Conservation (phyloP, 2,329 filamentous ascomycete genomes). For the Cadophora gregata region DNA sequence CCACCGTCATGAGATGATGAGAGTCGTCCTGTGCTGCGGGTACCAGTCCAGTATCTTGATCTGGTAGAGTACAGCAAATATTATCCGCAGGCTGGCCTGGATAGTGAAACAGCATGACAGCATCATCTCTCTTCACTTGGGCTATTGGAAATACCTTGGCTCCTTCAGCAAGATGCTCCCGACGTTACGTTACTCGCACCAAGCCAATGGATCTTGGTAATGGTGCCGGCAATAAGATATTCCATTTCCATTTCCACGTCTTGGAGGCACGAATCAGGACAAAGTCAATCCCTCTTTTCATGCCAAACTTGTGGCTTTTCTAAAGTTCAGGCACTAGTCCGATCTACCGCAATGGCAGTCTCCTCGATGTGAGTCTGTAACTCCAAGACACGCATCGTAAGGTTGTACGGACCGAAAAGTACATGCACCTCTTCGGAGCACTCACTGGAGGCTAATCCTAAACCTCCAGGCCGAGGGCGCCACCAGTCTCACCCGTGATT, state of each 20-base stretch:
- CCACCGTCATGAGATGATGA: conserved; percentile 6
- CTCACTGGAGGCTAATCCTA: neutral
- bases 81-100: neutral
- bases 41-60: neutral
- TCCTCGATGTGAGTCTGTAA: neutral
- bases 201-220: neutral
- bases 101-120: neutral
- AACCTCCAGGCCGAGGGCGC: neutral
- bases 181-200: neutral
- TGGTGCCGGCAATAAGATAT: neutral
- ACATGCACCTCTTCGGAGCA: neutral
- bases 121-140: neutral
- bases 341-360: conserved; percentile 6
- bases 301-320: conserved; percentile 1
- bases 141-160: conserved; percentile 1
- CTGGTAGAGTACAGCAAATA: neutral
- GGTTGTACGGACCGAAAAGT: neutral
- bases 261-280: neutral
- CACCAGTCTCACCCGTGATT: neutral
- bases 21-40: neutral
- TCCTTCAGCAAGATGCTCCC: neutral
- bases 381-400: conserved; percentile 2
- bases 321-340: neutral
- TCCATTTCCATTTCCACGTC: neutral
- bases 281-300: neutral